phyloP scores from a whole-genome alignment of 2,329 filamentous ascomycete species.

The Huntiella decipiens region DNA sequence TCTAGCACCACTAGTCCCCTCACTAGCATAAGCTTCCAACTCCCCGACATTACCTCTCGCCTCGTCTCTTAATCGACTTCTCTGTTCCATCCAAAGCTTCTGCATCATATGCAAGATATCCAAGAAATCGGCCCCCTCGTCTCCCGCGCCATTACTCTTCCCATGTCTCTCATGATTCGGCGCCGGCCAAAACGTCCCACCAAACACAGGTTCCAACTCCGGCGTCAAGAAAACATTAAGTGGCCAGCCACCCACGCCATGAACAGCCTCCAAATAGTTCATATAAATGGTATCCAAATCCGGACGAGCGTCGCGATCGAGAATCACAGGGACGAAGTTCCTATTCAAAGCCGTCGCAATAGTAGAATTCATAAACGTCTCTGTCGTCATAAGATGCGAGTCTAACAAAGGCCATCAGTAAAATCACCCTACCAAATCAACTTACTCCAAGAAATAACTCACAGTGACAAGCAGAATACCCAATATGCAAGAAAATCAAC shows the following conservation, averaged over 20 bases:
- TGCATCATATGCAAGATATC: constrained; percentile 64
- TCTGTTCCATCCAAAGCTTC: constrained; percentile 62
- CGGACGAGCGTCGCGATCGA: constrained; percentile 84
- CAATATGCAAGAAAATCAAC: constrained; percentile 82
- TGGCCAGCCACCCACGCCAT: constrained; percentile 79
- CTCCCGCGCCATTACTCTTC: constrained; percentile 19
- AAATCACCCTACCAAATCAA: too few species aligned
- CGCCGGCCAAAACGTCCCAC: constrained; percentile 88
- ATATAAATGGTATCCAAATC: constrained; percentile 94
- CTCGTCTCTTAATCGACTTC: constrained; percentile 63
- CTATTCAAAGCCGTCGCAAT: constrained; percentile 70
- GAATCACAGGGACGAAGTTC: constrained; percentile 74
- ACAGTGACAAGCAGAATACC: constrained; percentile 93
- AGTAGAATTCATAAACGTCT: constrained; percentile 71
- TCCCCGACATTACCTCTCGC: constrained; percentile 67
- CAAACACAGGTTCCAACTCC: constrained; percentile 82
- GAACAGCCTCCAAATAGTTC: constrained; percentile 93
- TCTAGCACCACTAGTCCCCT: constrained; percentile 30
- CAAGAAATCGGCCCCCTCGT: constrained; percentile 52
- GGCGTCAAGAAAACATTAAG: constrained; percentile 93
- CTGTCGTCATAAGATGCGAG: constrained; percentile 79
- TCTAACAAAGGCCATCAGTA: constrained; percentile 25
- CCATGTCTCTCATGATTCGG: constrained; percentile 28
- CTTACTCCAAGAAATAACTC: constrained; percentile 19
- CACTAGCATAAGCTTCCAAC: constrained; percentile 70